These are phyloP conservation scores for Lophiotrema nucula DNA, from an alignment of 495 filamentous ascomycete genomes.

Conservation along the genomic window DNA sequence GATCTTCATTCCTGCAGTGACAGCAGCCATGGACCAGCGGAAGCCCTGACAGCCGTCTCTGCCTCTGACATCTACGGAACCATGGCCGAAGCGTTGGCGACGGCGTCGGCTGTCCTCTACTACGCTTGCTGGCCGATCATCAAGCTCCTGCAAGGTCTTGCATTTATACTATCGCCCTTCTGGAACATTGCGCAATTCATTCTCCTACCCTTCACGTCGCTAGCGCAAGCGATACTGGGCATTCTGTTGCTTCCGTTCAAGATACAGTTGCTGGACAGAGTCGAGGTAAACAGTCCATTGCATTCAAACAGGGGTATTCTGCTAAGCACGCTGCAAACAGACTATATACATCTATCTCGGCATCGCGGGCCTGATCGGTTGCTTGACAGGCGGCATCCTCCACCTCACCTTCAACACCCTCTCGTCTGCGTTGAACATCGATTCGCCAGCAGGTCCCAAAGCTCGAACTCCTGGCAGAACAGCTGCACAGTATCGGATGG, in stretches of 20 bases:
- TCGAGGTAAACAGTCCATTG: slow-evolving; percentile 56
- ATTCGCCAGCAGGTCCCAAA: slow-evolving; percentile 9
- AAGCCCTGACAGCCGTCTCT: no score
- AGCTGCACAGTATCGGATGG: slow-evolving; percentile 11
- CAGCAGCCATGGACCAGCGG: no score
- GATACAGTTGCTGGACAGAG: slow-evolving; percentile 52
- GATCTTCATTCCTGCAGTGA: no score
- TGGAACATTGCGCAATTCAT: slow-evolving; percentile 41
- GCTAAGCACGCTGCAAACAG: slow-evolving; percentile 42
- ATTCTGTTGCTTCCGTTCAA: slow-evolving; percentile 37
- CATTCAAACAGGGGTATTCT: slow-evolving; percentile 12
- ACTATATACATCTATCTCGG: slow-evolving; percentile 65
- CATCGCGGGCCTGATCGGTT: slow-evolving; percentile 57
- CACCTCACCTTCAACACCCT: slow-evolving; percentile 47
- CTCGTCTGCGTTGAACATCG: slow-evolving; percentile 41
- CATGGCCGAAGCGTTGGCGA: slow-evolving; percentile 31
- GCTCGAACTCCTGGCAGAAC: slow-evolving; percentile 11
- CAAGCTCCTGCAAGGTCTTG: slow-evolving; percentile 38
- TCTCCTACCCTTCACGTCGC: slow-evolving; percentile 37
- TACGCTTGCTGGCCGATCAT: slow-evolving; percentile 44
- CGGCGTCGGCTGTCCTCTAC: slow-evolving; percentile 36
- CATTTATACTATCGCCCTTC: slow-evolving; percentile 41
- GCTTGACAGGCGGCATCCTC: slow-evolving; percentile 51
- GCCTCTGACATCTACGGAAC: no score
- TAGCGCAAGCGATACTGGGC: slow-evolving; percentile 36